phyloP scores from a whole-genome alignment of 805 yeast genomes.

The Lipomyces yamanashiensis region DNA sequence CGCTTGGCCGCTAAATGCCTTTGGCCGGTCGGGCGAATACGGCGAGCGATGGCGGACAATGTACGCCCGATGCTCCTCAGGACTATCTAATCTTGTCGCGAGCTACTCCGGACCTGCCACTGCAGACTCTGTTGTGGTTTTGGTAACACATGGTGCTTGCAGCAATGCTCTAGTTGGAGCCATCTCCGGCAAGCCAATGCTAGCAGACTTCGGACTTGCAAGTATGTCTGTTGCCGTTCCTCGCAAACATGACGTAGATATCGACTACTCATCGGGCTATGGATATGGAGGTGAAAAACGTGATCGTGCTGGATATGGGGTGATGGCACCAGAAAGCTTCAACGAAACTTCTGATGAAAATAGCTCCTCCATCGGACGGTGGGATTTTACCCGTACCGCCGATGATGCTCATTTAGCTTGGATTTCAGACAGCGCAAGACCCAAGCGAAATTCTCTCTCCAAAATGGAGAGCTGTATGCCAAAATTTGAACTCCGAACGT shows the following conservation, averaged over 20 bases:
- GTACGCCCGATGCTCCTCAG: slow-evolving; percentile 44
- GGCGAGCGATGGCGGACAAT: slow-evolving; percentile 48
- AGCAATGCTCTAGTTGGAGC: slow-evolving; percentile 47
- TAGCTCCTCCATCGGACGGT: slow-evolving; percentile 6
- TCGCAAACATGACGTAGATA: slow-evolving; percentile 13
- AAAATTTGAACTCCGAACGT: slow-evolving; percentile 6
- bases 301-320: slow-evolving; percentile 28
- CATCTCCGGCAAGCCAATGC: slow-evolving; percentile 42
- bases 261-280: slow-evolving; percentile 18
- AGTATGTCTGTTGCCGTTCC: slow-evolving; percentile 39
- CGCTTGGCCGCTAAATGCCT: slow-evolving; percentile 38
- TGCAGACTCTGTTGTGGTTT: slow-evolving; percentile 36
- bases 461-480: not conserved
- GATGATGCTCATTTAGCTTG: slow-evolving; percentile 16
- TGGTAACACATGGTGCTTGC: slow-evolving; percentile 50
- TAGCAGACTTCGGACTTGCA: slow-evolving; percentile 43
- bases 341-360: not conserved
- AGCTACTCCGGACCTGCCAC: slow-evolving; percentile 36
- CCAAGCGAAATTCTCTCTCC: not conserved
- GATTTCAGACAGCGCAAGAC: not conserved
- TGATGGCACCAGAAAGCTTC: slow-evolving; percentile 9
- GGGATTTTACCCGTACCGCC: slow-evolving; percentile 32
- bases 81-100: slow-evolving; percentile 39
- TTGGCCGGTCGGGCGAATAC: slow-evolving; percentile 45
- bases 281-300: slow-evolving; percentile 34